phyloP scores from a whole-genome alignment of 2,329 filamentous ascomycete genomes.

The Nothomitra cinnamomea region DNA sequence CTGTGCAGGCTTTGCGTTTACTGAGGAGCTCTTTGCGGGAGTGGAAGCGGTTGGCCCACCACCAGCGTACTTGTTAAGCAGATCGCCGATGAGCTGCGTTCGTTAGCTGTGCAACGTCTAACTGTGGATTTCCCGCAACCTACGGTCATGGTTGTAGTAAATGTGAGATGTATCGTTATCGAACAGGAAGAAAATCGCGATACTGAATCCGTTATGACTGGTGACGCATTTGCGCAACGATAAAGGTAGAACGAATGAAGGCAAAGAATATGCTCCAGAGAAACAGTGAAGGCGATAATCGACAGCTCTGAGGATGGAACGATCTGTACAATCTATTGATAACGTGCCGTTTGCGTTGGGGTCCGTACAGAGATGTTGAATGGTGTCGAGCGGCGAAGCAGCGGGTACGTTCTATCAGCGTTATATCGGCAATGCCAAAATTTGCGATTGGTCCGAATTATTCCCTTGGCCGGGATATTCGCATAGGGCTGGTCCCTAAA shows the following conservation, averaged over 20 bases:
- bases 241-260: no score
- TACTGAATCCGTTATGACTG: no score
- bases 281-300: no score
- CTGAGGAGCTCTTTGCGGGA: neutral
- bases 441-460: neutral
- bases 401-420: neutral
- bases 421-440: neutral
- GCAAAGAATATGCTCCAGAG: no score
- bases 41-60: neutral
- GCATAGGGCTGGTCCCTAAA: neutral
- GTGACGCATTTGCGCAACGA: no score
- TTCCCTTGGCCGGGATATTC: neutral
- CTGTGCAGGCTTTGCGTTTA: conserved; percentile 10
- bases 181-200: no score
- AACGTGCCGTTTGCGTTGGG: neutral
- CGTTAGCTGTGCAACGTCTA: neutral
- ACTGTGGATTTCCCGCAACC: neutral
- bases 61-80: neutral
- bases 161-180: neutral
- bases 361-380: neutral
- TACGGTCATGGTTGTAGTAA: neutral
- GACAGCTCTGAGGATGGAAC: neutral
- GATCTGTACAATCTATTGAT: neutral
- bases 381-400: neutral
- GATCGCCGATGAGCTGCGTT: neutral